Conservation (phyloP, 345 rosid species). For the Populus ilicifolia region DNA sequence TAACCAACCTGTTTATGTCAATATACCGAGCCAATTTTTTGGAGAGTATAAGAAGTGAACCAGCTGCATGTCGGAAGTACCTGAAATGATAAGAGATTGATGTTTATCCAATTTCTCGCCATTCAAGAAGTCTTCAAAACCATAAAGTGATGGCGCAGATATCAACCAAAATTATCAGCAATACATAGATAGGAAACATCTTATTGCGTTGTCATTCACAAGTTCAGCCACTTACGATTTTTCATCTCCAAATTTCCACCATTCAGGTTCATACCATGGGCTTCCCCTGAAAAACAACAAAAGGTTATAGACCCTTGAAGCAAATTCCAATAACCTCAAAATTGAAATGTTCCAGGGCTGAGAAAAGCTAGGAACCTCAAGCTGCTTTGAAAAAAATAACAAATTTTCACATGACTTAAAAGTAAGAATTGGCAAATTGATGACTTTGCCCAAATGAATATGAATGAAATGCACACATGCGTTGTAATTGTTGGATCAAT, state of each 20-base stretch:
- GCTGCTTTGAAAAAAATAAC: not conserved
- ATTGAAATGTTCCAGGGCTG: not conserved
- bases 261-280: constrained; percentile 93
- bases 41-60: constrained; percentile 69
- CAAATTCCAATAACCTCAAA: not conserved
- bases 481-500: not conserved
- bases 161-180: not conserved
- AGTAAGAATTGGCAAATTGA: not conserved
- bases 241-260: constrained; percentile 96
- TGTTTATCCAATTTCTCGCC: not conserved
- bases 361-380: not conserved
- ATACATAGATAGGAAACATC: not conserved
- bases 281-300: constrained; percentile 58
- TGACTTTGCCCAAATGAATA: not conserved
- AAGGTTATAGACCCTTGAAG: not conserved
- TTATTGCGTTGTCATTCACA: not conserved
- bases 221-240: constrained; percentile 72
- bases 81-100: constrained; percentile 38
- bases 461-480: not conserved
- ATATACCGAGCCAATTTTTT: constrained; percentile 80
- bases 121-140: constrained; percentile 1
- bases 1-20: constrained; percentile 75
- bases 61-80: constrained; percentile 83
- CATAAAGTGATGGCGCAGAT: not conserved
- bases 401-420: not conserved